Base-by-base conservation (phyloP, 2,329 filamentous ascomycete genomes). In the Hymenoscyphus occultus region DNA sequence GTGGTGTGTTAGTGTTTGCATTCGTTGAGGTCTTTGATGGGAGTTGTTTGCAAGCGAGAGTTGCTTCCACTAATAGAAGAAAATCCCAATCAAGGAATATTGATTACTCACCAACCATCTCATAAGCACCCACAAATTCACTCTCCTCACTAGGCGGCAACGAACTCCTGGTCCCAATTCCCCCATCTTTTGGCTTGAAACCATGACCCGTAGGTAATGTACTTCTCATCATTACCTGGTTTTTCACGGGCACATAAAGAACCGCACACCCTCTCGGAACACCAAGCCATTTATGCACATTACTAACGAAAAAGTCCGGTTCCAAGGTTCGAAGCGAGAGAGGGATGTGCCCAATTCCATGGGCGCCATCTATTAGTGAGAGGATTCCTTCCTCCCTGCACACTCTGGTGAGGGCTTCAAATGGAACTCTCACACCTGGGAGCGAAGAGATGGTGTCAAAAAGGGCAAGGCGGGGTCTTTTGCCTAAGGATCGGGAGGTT, bases 201-300 rank as follows among this genome's bases (percentile, higher is more conserved):
- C 92, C 90, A 75, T 93, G 91, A 48, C 89, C 92, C 0, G 92
- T 97, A 0, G 92, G 91, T 39, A 96, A 76, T 0, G 91, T 89
- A 1, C 88, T 88, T 14, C 87, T 84, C 54, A 97, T 86, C 56
- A 96, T 77, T 59, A 81, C 79, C 76, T 97, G 94, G 76, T 96
- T 93, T 28, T 89, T 83, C 19, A 81, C 66, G 0, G 93, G 90
- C 0, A 95, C 90, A 77, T 96, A 90, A 69, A 97, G 85, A 3
- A 95, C 80, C 2, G 92, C 92, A 74, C 90, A 93, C 16, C 89
- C 90, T 39, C 93, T 87, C 0, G 93, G 94, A 0, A 86, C 85
- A 73, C 86, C 88, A 7, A 97, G 86, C 94, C 94, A 98, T 80
- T 96, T 96, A 80, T 96, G 91, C 71, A 88, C 91, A 76, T 97